A percentile compares a stretch with the other conserved stretches of the same genome.
Evolutionary conservation across 2,329 filamentous ascomycete species (phyloP).

Genomic region (Alternaria viburni): DNA sequence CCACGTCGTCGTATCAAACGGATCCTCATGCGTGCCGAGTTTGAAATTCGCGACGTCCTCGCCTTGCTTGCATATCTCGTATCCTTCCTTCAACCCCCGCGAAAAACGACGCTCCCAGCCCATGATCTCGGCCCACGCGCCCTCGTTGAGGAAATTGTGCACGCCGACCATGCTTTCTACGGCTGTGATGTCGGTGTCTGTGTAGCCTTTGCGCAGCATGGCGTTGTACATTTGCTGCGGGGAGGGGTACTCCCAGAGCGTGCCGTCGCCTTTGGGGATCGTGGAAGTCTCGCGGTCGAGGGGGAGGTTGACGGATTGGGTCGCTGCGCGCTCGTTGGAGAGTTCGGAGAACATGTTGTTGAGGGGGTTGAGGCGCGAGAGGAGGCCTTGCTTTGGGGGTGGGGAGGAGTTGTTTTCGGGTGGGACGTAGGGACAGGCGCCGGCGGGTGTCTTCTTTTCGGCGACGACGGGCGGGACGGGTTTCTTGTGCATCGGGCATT

Average conservation of each 20-base stretch:
- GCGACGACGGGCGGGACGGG: constrained; percentile 40
- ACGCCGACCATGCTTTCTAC: constrained; percentile 97
- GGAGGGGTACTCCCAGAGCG: constrained; percentile 96
- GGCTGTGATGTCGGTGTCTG: constrained; percentile 88
- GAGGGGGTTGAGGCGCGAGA: constrained; percentile 75
- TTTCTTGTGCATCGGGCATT: constrained; percentile 72
- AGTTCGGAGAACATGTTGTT: constrained; percentile 96
- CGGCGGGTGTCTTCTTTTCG: constrained; percentile 44
- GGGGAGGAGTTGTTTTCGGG: too few species aligned
- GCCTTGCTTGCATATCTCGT: constrained; percentile 75
- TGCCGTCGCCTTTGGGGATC: constrained; percentile 81
- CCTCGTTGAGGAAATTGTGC: constrained; percentile 98
- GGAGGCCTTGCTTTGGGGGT: constrained; percentile 56
- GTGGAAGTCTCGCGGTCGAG: constrained; percentile 83
- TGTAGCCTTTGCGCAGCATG: constrained; percentile 92
- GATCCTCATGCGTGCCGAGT: constrained; percentile 45
- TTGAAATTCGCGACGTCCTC: constrained; percentile 70
- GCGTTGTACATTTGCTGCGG: constrained; percentile 99
- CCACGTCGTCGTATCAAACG: constrained; percentile 46
- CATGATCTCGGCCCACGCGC: constrained; percentile 93
- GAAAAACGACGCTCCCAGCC: constrained; percentile 88
- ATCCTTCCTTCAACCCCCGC: constrained; percentile 71
- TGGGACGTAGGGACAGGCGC: constrained; percentile 58
- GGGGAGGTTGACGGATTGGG: constrained; percentile 77
- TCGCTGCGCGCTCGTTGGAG: constrained; percentile 76